Conservation (phyloP, 345 rosid genomes). For the Eucalyptus sp. region DNA sequence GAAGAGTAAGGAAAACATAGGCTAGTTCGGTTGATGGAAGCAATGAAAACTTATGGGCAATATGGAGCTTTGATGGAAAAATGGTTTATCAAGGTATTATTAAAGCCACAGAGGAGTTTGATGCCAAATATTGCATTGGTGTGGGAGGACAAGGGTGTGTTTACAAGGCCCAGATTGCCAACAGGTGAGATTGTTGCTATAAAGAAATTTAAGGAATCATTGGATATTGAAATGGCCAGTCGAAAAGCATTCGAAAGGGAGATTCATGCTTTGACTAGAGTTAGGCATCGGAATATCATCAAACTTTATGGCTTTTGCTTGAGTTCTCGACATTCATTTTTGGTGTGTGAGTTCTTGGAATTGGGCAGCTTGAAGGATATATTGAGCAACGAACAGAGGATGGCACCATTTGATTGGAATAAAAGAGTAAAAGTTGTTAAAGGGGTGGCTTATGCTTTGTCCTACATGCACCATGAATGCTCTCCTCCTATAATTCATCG, state of each 20-base stretch:
- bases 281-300: conserved; percentile 19
- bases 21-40: neutral
- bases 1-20: neutral
- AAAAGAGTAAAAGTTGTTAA: neutral
- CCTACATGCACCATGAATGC: neutral
- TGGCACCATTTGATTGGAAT: conserved; percentile 7
- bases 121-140: neutral
- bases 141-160: conserved; percentile 10
- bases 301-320: conserved; percentile 19
- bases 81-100: neutral
- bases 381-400: neutral
- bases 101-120: neutral
- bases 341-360: conserved; percentile 17
- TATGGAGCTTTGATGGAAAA: neutral
- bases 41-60: neutral
- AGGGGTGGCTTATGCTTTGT: neutral
- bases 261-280: neutral
- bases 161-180: conserved; percentile 2
- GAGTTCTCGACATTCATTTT: neutral
- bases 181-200: conserved; percentile 1
- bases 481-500: neutral
- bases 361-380: conserved; percentile 6
- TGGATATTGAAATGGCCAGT: neutral
- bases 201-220: neutral
- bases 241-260: conserved; percentile 10